phyloP scores from a whole-genome alignment of 257 asterid species.

The Solanum clarkiae region DNA sequence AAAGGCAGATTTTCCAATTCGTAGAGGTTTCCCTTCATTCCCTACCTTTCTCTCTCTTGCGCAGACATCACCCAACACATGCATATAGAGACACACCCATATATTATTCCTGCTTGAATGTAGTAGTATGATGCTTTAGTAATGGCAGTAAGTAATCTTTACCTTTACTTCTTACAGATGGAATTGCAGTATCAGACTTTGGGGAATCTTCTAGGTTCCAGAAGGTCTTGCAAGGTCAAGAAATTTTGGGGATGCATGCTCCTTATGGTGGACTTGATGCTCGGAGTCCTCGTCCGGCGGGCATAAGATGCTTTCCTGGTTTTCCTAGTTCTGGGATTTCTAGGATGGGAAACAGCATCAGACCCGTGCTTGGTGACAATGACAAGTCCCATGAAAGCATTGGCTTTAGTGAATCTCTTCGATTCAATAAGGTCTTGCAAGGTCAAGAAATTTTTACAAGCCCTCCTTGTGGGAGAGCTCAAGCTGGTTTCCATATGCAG shows the following conservation, averaged over 20 bases:
- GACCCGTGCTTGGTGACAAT: constrained; percentile 24
- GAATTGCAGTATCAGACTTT: constrained; percentile 49
- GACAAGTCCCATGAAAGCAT: constrained; percentile 19
- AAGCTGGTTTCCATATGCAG: constrained; percentile 12
- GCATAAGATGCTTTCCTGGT: constrained; percentile 35
- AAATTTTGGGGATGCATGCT: constrained; percentile 51
- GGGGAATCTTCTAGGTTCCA: constrained; percentile 78
- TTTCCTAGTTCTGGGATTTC: constrained; percentile 18
- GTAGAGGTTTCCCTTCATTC: constrained; percentile 29
- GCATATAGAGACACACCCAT: background rate
- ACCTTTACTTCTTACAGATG: constrained; percentile 30
- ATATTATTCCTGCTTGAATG: background rate
- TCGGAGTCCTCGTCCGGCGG: constrained; percentile 32
- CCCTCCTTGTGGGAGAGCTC: constrained; percentile 34
- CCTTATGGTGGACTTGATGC: constrained; percentile 30
- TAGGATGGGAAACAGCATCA: constrained; percentile 14
- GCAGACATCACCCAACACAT: background rate
- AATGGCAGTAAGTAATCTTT: background rate
- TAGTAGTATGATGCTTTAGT: background rate
- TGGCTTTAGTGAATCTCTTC: constrained; percentile 41
- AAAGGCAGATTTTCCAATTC: constrained; percentile 39
- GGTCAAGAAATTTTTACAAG: constrained; percentile 77
- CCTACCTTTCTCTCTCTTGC: background rate
- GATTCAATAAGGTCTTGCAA: constrained; percentile 92
- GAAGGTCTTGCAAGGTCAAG: constrained; percentile 99